Percentiles rank a stretch among this genome's conserved stretches.
Conservation (phyloP, 371 early-diverging fungal species). For the Mucor ambiguus region DNA sequence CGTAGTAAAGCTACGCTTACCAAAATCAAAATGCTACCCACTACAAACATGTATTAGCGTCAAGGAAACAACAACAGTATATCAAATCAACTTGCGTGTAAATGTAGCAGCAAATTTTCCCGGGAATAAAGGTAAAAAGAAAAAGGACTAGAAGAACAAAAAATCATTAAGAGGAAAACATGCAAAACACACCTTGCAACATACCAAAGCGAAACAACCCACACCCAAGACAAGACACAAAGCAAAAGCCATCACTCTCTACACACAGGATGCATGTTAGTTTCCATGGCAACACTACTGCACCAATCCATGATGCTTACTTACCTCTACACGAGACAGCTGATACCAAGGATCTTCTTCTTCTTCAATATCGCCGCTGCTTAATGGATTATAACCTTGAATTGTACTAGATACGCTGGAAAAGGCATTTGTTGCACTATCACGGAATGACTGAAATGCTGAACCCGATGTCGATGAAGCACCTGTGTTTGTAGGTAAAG, state of each 20-base stretch:
- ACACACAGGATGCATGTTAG: neutral
- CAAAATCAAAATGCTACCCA: conserved; percentile 51
- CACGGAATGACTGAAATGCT: conserved; percentile 39
- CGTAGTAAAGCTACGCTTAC: conserved; percentile 64
- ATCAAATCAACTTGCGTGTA: conserved; percentile 43
- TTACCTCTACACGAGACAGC: conserved; percentile 51
- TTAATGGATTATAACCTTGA: conserved; percentile 51
- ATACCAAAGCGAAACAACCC: conserved; percentile 50
- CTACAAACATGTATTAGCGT: conserved; percentile 14
- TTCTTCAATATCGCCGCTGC: conserved; percentile 35
- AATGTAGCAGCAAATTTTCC: conserved; percentile 68
- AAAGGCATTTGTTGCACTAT: conserved; percentile 40
- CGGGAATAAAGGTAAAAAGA: conserved; percentile 52
- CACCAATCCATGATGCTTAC: neutral
- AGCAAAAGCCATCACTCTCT: conserved; percentile 56
- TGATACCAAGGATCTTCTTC: conserved; percentile 57
- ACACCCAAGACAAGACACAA: conserved; percentile 51
- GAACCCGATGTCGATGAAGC: conserved; percentile 5
- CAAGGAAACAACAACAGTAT: neutral
- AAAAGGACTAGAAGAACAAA: conserved; percentile 37
- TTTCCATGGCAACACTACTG: neutral
- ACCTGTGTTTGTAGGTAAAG: conserved; percentile 30
- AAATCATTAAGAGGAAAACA: neutral
- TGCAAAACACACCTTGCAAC: neutral
- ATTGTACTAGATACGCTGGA: conserved; percentile 44